Base-by-base conservation (phyloP, 768 basidiomycete genomes). In the Leccinum pellstonianum region DNA sequence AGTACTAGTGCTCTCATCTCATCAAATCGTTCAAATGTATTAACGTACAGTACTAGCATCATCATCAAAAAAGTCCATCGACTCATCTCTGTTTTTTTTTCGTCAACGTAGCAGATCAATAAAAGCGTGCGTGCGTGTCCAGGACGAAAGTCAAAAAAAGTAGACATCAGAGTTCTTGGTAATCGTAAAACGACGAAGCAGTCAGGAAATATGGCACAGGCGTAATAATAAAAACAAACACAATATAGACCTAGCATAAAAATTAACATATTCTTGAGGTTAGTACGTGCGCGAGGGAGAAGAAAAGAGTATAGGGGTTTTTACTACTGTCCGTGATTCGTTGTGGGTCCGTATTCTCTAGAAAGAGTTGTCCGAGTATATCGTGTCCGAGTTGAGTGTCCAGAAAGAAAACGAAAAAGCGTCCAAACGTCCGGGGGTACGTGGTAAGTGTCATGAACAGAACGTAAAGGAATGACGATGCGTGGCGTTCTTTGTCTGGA, bases 341-440 rank as follows among this genome's bases (percentile, higher is more conserved):
- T 46, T 60, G 58, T 43, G 58, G 60, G 73, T 72, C 71, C 71
- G 33, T 62, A 46, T 46, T 46, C 37, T 73, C 57, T 66, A 72
- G 47, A 62, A 46, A 46, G 43, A 21, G 43, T 19, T 46, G 71
- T 71, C 67, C 66, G 41, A 64, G 49, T 54, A 65, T 46, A 19
- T 46, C 19, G 41, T 50, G 55, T 71, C 63, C 31, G 62, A 63
- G 62, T 27, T 43, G 46, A 56, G 25, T 46, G 70, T 71, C 60
- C 67, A 19, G 57, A 46, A 46, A 19, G 43, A n/a, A 19, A 19
- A 11, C 2, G 43, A 46, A 19, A 46, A 46, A 46, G 43, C n/a
- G 43, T 10, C 19, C 19, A 52, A 57, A 15, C 0, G 69, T 73
- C 69, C 71, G 58, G 62, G 38, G 49, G 38, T 62, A 58, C 61